Base-by-base conservation (phyloP, 371 early-diverging fungal species). In the Capillidium heterosporum region DNA sequence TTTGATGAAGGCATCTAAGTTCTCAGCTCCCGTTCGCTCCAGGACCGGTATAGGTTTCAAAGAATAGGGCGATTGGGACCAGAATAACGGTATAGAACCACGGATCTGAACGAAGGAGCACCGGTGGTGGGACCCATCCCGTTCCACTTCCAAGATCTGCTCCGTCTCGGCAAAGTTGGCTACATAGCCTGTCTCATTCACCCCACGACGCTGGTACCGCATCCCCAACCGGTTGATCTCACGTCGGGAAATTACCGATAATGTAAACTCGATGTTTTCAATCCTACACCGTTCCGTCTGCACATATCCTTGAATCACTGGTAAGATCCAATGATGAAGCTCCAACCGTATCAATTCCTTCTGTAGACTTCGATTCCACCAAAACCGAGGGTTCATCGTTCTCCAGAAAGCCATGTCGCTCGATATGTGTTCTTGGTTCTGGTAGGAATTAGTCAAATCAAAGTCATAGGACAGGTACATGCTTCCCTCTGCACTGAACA, bases 141-240 rank as follows among this genome's bases (percentile, higher is more conserved):
- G 49, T 17, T 39, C 44, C 27, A 35, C n/a, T 27, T 57, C 41
- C n/a, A 56, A 39, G 23, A n/a, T 59, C 55, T 98, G 95, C 66
- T 98, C 98, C 0, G 99, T 98, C 68, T 99, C 99, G 2, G 96
- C 96, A 73, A 80, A 94, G 68, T 99, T 99, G 39, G 97, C 84
- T 2, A 89, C 92, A 64, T 96, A 76, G n/a, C 99, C 99, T 2
- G 83, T 58, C 26, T 72, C 80, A 69, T 99, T 93, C 19, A 91
- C 78, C 47, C 99, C 99, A 57, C 99, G 81, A 35, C 86, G 80
- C 64, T 91, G 88, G 68, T 86, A 99, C 29, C 99, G 84, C 1
- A 95, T 84, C 40, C 90, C 82, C 58, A 63, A 57, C 41, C 91
- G 76, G 63, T 78, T 79, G 44, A 81, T 78, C 32, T 81, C 81